A percentile compares a stretch with the other conserved stretches of the same genome.
Evolutionary conservation across 306 rosid genomes (phyloP).

Genomic region (Acacia melanoxylon): DNA sequence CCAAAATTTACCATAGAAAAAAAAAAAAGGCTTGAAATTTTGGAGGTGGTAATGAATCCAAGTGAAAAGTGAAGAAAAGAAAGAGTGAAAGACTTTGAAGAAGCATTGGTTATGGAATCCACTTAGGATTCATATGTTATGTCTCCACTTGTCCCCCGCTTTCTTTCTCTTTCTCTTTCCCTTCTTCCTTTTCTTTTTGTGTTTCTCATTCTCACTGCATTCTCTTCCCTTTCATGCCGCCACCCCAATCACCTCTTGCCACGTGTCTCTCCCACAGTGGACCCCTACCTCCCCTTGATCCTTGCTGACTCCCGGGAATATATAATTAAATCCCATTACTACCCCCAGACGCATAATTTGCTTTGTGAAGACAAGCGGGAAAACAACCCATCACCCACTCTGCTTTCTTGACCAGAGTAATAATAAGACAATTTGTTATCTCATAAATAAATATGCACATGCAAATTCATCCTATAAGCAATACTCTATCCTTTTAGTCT

Average conservation of each 20-base stretch:
- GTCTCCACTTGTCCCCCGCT: slow-evolving; percentile 78
- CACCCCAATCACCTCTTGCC: slow-evolving; percentile 39
- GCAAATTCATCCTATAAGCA: not conserved
- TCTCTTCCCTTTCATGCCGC: slow-evolving; percentile 37
- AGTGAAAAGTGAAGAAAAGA: not conserved
- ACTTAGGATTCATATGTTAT: slow-evolving; percentile 51
- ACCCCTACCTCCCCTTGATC: not conserved
- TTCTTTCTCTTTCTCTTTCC: slow-evolving; percentile 20
- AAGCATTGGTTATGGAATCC: slow-evolving; percentile 46
- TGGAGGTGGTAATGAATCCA: not conserved
- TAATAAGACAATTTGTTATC: not conserved
- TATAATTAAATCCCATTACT: not conserved
- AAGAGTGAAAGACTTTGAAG: not conserved
- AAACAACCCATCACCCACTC: not conserved
- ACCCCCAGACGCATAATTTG: not conserved
- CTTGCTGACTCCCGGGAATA: not conserved
- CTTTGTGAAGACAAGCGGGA: not conserved
- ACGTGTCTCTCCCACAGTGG: slow-evolving; percentile 2
- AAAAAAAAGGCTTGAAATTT: not conserved
- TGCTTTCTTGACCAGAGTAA: not conserved
- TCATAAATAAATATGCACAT: not conserved
- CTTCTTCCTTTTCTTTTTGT: not conserved
- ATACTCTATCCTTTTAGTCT: fast-evolving
- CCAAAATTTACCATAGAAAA: too few species aligned
- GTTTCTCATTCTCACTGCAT: slow-evolving; percentile 36